Percentiles rank a stretch among this genome's conserved stretches.
phyloP scores from a whole-genome alignment of 495 filamentous ascomycete species.

The Astrothelium subdiscretum region DNA sequence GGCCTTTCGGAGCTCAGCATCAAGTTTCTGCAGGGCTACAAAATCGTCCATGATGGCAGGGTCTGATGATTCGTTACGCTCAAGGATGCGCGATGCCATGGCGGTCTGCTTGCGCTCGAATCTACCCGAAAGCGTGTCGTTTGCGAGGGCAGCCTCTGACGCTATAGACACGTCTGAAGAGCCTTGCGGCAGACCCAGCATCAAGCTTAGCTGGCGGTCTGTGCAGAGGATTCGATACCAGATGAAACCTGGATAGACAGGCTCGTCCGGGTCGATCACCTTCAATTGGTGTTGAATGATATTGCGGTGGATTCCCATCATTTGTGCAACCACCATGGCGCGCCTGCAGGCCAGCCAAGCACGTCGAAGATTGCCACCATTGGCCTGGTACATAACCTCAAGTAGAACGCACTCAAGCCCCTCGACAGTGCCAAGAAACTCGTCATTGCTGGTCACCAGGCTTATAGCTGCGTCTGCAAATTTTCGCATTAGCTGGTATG shows the following conservation, averaged over 20 bases:
- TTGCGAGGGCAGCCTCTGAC: constrained; percentile 6
- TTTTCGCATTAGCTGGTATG: constrained; percentile 8
- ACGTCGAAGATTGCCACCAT: constrained; percentile 11
- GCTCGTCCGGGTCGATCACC: not conserved
- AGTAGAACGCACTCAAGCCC: constrained; percentile 11
- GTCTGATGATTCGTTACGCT: constrained; percentile 20
- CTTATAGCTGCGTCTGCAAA: constrained; percentile 5
- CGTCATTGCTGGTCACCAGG: constrained; percentile 11
- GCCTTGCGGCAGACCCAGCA: constrained; percentile 17
- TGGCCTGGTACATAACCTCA: constrained; percentile 6
- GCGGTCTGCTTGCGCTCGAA: constrained; percentile 26
- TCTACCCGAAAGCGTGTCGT: constrained; percentile 17
- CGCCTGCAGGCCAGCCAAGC: constrained; percentile 8
- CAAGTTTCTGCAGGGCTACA: constrained; percentile 21
- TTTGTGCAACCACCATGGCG: constrained; percentile 24
- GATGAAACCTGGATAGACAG: not conserved
- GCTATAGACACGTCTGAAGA: constrained; percentile 5
- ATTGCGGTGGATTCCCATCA: constrained; percentile 36
- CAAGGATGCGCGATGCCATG: constrained; percentile 22
- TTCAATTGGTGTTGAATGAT: not conserved
- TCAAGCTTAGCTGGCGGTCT: constrained; percentile 9
- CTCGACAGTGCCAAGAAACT: constrained; percentile 9
- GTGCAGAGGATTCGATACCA: not conserved
- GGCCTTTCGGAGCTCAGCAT: constrained; percentile 24
- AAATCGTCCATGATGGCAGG: constrained; percentile 4